Conservation (phyloP, 805 yeast genomes). For the Hanseniaspora mollemarum region DNA sequence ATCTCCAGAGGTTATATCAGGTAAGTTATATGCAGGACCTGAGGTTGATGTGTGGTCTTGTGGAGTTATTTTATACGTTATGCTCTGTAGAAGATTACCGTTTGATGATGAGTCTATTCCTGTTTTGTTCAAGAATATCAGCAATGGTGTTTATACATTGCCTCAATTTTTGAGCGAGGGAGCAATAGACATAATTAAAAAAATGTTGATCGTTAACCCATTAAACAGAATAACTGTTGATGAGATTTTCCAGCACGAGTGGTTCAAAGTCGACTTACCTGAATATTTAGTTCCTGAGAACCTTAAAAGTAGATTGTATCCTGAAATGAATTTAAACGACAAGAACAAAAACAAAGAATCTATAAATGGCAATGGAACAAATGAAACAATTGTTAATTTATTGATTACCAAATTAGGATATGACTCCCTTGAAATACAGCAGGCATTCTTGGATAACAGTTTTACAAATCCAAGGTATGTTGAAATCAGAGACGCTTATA, state of each 20-base stretch:
- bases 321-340: conserved; percentile 17
- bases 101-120: conserved; percentile 96
- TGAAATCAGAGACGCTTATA: conserved; percentile 79
- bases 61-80: conserved; percentile 88
- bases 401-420: conserved; percentile 80
- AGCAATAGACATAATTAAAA: conserved; percentile 67
- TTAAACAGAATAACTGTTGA: conserved; percentile 83
- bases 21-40: conserved; percentile 92
- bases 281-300: conserved; percentile 57
- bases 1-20: conserved; percentile 93
- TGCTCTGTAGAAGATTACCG: conserved; percentile 91
- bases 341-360: conserved; percentile 21
- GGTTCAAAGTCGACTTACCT: conserved; percentile 77
- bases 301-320: conserved; percentile 1
- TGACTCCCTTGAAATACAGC: conserved; percentile 69
- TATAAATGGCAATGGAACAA: conserved; percentile 36
- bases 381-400: conserved; percentile 64
- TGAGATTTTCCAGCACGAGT: conserved; percentile 85
- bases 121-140: conserved; percentile 79
- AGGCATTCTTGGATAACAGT: conserved; percentile 42
- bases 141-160: conserved; percentile 82
- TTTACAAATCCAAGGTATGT: conserved; percentile 42
- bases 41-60: conserved; percentile 98
- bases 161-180: conserved; percentile 81
- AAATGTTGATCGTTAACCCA: conserved; percentile 92